Evolutionary conservation across 495 filamentous ascomycete species (phyloP).

Genomic region (Podospora conica): DNA sequence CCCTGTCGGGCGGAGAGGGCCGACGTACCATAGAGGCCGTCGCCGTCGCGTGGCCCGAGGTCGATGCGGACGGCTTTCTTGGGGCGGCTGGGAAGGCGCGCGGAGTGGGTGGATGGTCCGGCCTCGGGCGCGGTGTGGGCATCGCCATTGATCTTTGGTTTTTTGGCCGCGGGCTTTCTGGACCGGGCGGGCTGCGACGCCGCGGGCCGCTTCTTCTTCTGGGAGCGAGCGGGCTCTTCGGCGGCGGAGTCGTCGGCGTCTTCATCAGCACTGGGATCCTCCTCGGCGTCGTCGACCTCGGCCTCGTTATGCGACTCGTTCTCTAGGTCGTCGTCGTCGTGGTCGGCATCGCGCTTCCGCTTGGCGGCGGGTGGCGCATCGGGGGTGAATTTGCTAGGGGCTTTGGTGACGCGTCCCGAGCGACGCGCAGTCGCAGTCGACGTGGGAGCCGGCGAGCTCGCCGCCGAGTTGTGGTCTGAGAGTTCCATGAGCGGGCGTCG

Average conservation of each 20-base stretch:
- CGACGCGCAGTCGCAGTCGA: conserved; percentile 52
- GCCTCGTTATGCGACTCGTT: conserved; percentile 52
- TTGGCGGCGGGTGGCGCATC: conserved; percentile 42
- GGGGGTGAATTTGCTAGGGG: conserved; percentile 59
- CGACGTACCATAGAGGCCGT: conserved; percentile 69
- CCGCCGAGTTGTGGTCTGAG: conserved; percentile 48
- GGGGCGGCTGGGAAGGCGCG: conserved; percentile 53
- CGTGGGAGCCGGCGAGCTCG: conserved; percentile 42
- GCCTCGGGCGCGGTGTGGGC: conserved; percentile 21
- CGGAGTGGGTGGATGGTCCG: conserved; percentile 29
- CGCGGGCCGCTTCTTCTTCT: conserved; percentile 27
- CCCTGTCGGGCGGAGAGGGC: background rate
- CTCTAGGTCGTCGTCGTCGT: conserved; percentile 44
- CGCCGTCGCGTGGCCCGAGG: conserved; percentile 48
- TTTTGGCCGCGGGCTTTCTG: conserved; percentile 64
- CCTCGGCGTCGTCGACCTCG: conserved; percentile 35
- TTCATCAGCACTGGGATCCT: conserved; percentile 39
- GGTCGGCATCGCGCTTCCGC: conserved; percentile 49
- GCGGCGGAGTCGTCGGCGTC: conserved; percentile 38
- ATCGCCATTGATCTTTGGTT: conserved; percentile 64
- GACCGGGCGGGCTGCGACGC: conserved; percentile 34
- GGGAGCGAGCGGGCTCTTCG: conserved; percentile 30
- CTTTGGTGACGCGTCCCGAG: conserved; percentile 74
- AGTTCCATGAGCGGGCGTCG: conserved; percentile 45
- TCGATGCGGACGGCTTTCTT: conserved; percentile 50